Conservation (phyloP, 129 eudicot species). For the Artemisia annua region DNA sequence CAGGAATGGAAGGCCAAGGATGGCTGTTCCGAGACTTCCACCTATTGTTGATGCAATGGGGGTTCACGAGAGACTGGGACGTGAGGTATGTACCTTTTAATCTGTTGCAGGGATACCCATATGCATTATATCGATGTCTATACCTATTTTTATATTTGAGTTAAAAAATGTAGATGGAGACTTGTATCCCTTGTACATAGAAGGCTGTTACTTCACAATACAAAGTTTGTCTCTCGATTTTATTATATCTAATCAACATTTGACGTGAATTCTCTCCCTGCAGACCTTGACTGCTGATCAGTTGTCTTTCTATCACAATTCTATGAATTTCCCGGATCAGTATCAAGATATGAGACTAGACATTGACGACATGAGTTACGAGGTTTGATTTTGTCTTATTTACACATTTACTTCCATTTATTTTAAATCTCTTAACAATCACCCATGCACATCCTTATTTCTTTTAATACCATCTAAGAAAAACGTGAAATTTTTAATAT, state of each 20-base stretch:
- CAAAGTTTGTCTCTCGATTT: neutral
- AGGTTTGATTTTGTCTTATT: conserved; percentile 29
- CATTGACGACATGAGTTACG: conserved; percentile 49
- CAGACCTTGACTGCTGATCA: conserved; percentile 37
- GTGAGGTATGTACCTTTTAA: conserved; percentile 29
- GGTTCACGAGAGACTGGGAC: conserved; percentile 11
- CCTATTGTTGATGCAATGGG: conserved; percentile 26
- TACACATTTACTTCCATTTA: neutral
- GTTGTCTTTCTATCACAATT: conserved; percentile 29
- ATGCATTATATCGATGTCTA: neutral
- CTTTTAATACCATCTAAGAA: no score
- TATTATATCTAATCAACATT: neutral
- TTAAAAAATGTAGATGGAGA: no score
- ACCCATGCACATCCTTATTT: no score
- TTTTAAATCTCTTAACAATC: no score
- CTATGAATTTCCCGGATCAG: conserved; percentile 31
- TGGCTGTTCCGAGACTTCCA: conserved; percentile 22
- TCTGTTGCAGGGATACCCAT: neutral
- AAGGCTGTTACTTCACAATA: no score
- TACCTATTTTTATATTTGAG: no score
- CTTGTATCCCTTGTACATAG: no score
- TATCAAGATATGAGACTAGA: conserved; percentile 58
- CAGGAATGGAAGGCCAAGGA: conserved; percentile 28
- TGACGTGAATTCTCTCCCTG: conserved; percentile 10
- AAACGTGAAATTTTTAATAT: no score